Conservation (phyloP, 345 rosid species). For the Trapa bicornis region DNA sequence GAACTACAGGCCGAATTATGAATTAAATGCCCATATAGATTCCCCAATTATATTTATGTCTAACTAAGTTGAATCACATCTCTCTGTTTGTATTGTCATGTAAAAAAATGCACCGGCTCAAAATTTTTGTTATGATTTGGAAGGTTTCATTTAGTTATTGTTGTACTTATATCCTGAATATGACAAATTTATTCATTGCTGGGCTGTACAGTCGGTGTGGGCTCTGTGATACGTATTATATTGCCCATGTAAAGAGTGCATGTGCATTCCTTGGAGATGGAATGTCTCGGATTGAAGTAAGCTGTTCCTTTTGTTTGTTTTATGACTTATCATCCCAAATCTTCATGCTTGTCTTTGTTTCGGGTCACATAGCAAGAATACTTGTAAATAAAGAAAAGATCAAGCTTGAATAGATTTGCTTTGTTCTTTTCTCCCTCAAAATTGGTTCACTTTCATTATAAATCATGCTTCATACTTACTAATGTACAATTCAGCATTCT, state of each 20-base stretch:
- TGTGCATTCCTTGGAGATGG: constrained; percentile 96
- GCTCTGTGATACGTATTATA: constrained; percentile 80
- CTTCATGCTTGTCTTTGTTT: background rate
- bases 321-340: background rate
- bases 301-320: background rate
- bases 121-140: background rate
- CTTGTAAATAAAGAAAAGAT: background rate
- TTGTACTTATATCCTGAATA: background rate
- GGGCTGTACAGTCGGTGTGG: constrained; percentile 54
- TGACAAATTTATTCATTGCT: background rate
- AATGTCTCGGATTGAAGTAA: constrained; percentile 88
- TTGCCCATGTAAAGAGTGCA: constrained; percentile 87
- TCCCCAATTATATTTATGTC: background rate
- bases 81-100: background rate
- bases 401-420: background rate
- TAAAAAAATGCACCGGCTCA: background rate
- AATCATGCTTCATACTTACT: background rate
- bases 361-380: background rate
- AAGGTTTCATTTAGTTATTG: background rate
- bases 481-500: background rate
- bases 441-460: background rate
- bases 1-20: background rate
- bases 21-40: background rate
- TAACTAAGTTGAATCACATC: background rate
- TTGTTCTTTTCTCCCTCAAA: background rate